Conservation (phyloP, 768 basidiomycete species). For the Goffeauzyma gilvescens region DNA sequence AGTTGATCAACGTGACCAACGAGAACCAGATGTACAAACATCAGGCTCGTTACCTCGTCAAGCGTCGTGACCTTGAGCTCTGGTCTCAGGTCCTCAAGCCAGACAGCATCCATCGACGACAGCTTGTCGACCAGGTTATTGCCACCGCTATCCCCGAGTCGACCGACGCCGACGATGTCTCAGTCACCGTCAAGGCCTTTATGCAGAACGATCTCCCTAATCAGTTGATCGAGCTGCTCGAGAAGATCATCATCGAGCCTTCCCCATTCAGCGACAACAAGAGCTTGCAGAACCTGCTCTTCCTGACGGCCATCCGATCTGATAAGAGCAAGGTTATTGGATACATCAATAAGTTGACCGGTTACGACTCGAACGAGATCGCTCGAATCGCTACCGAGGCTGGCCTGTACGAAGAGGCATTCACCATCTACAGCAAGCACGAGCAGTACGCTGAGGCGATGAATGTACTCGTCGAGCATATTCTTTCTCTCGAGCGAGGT, state of each 20-base stretch:
- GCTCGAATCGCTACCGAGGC: constrained; percentile 93
- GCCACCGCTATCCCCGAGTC: constrained; percentile 90
- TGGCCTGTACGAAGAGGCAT: constrained; percentile 82
- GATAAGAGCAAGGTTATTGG: constrained; percentile 97
- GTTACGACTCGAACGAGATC: constrained; percentile 86
- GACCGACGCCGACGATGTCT: constrained; percentile 96
- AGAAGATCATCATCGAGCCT: constrained; percentile 94
- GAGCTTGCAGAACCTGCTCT: constrained; percentile 82
- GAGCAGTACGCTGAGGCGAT: constrained; percentile 89
- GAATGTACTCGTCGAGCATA: constrained; percentile 93
- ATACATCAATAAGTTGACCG: constrained; percentile 91
- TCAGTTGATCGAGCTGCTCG: constrained; percentile 86
- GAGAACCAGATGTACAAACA: constrained; percentile 99
- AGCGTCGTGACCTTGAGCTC: constrained; percentile 80
- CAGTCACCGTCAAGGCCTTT: constrained; percentile 95
- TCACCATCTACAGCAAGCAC: constrained; percentile 95
- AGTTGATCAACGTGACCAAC: constrained; percentile 88
- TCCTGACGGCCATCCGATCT: constrained; percentile 87
- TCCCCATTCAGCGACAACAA: constrained; percentile 96
- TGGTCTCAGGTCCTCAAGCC: constrained; percentile 85
- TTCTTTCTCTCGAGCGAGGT: constrained; percentile 91
- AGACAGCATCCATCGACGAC: constrained; percentile 79
- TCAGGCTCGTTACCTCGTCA: constrained; percentile 92
- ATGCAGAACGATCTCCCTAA: constrained; percentile 88
- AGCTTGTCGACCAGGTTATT: constrained; percentile 82